These are phyloP conservation scores for Aquilaria agallochum DNA, from an alignment of 441 rosid species.

Conservation along the genomic window DNA sequence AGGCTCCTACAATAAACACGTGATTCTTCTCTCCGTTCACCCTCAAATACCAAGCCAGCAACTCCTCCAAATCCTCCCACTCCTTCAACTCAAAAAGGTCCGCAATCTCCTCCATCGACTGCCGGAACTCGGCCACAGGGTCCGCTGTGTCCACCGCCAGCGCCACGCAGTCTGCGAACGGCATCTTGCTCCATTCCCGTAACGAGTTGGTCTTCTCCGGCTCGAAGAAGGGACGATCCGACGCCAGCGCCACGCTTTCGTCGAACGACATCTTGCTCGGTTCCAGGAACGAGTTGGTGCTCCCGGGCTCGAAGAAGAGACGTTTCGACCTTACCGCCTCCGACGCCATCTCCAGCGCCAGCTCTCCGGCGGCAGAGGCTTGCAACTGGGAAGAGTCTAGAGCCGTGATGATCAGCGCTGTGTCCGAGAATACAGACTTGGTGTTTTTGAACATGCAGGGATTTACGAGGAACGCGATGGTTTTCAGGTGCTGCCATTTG, in stretches of 20 bases:
- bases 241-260: conserved; percentile 17
- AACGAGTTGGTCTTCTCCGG: conserved; percentile 23
- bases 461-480: not conserved
- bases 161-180: conserved; percentile 16
- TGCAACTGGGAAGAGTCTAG: not conserved
- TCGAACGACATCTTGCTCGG: conserved; percentile 7
- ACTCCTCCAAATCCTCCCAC: conserved; percentile 21
- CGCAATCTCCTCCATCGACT: conserved; percentile 32
- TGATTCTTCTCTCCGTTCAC: conserved; percentile 24
- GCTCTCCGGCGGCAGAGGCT: conserved; percentile 9
- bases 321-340: conserved; percentile 20
- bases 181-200: conserved; percentile 7
- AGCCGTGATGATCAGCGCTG: conserved; percentile 5
- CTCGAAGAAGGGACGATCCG: conserved; percentile 23
- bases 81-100: conserved; percentile 17
- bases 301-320: conserved; percentile 24
- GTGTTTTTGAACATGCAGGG: not conserved
- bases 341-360: conserved; percentile 15
- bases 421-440: conserved; percentile 2
- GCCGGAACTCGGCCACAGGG: conserved; percentile 16
- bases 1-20: conserved; percentile 21
- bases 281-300: conserved; percentile 21
- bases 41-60: conserved; percentile 27
- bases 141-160: conserved; percentile 24
- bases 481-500: conserved; percentile 9